A percentile compares a stretch with the other conserved stretches of the same genome.
Evolutionary conservation across 2,329 filamentous ascomycete species (phyloP).

Genomic region (Arthrobotrys megalospora): DNA sequence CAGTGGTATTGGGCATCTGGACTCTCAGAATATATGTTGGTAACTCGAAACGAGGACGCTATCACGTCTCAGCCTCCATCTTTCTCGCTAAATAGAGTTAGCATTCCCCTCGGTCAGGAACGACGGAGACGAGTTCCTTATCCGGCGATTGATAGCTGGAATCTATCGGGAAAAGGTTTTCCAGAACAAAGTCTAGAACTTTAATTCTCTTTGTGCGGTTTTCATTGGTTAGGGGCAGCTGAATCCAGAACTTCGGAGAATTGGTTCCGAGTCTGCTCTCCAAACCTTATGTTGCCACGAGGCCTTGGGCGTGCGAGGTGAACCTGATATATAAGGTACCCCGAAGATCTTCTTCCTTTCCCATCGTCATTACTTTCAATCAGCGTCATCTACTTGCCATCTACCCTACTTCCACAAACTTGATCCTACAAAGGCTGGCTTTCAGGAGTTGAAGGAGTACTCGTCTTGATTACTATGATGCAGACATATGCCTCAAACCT

Average conservation of each 20-base stretch:
- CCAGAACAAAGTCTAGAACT: constrained; percentile 29
- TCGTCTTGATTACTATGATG: neutral
- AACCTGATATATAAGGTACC: constrained; percentile 32
- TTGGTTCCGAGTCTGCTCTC: neutral
- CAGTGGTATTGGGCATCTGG: neutral
- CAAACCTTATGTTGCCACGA: constrained; percentile 33
- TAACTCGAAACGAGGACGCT: constrained; percentile 6
- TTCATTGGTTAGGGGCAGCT: neutral
- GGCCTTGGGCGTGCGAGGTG: neutral
- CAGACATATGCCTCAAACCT: constrained; percentile 36
- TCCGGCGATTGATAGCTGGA: constrained; percentile 31
- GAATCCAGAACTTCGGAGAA: neutral
- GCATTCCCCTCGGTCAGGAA: constrained; percentile 2
- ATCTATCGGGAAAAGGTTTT: neutral
- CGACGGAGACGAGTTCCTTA: constrained; percentile 20
- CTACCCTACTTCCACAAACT: neutral
- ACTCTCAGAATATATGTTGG: neutral
- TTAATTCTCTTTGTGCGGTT: neutral
- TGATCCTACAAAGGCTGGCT: neutral
- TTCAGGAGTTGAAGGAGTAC: neutral
- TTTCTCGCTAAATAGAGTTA: constrained; percentile 47
- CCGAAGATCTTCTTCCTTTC: constrained; percentile 51
- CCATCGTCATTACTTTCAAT: constrained; percentile 12
- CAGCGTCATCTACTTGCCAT: constrained; percentile 1
- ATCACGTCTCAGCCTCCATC: constrained; percentile 4